Conservation (phyloP, 495 filamentous ascomycete genomes). For the Talaromyces liani region DNA sequence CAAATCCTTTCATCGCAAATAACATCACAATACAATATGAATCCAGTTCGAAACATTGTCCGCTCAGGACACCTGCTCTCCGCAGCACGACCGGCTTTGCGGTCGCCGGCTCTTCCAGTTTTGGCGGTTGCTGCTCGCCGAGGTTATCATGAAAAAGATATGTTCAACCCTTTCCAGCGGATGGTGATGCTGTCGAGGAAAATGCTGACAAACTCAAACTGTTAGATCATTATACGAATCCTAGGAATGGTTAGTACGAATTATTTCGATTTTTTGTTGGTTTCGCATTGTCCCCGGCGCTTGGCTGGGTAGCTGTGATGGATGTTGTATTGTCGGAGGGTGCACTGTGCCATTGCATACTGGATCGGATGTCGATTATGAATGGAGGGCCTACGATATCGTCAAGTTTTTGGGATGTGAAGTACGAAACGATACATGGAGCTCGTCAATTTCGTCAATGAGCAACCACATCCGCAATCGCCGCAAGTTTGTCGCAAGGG, state of each 20-base stretch:
- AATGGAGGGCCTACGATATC: no score
- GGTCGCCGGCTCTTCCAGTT: conserved; percentile 4
- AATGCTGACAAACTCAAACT: conserved; percentile 41
- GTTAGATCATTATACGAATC: conserved; percentile 89
- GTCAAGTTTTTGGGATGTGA: neutral
- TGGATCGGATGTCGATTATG: neutral
- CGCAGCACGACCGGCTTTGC: neutral
- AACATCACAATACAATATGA: conserved; percentile 1
- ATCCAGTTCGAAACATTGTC: conserved; percentile 5
- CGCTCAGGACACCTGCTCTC: conserved; percentile 7
- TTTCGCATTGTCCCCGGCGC: neutral
- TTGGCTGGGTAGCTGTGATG: neutral
- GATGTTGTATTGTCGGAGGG: neutral
- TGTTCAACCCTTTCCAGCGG: conserved; percentile 29
- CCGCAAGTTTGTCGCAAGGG: neutral
- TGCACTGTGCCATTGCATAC: neutral
- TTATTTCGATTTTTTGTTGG: neutral
- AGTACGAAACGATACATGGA: neutral
- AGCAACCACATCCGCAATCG: neutral
- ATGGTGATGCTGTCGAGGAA: conserved; percentile 14
- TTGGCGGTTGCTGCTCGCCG: conserved; percentile 15
- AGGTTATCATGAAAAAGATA: conserved; percentile 59
- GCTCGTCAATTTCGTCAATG: neutral
- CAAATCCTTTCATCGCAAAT: neutral
- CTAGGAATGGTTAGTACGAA: conserved; percentile 53